Conservation (phyloP, 2,329 filamentous ascomycete genomes). For the Bipolaris bicolor region DNA sequence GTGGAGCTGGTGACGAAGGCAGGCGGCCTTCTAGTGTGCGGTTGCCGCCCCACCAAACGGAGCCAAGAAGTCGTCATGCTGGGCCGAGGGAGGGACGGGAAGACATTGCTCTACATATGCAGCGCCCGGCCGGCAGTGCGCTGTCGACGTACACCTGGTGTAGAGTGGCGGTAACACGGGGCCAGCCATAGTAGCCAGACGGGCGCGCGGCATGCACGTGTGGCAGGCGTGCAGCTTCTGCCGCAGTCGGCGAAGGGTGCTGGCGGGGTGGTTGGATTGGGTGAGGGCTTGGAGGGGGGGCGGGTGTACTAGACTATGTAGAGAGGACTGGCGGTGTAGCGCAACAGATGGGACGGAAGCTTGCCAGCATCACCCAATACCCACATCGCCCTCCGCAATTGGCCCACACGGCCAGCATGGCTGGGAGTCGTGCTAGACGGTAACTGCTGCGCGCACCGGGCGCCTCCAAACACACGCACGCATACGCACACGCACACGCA, state of each 20-base stretch:
- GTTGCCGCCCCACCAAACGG: constrained; percentile 14
- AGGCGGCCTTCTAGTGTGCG: neutral
- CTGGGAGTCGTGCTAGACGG: constrained; percentile 25
- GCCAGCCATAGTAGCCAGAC: constrained; percentile 16
- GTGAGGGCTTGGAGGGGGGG: neutral
- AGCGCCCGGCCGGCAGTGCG: constrained; percentile 31
- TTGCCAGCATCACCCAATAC: constrained; percentile 16
- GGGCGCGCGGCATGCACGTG: constrained; percentile 28
- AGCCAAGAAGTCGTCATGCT: constrained; percentile 5
- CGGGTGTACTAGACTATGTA: neutral
- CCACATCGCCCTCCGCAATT: constrained; percentile 19
- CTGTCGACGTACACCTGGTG: constrained; percentile 24
- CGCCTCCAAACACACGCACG: constrained; percentile 15
- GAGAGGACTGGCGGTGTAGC: constrained; percentile 40
- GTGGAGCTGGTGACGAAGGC: constrained; percentile 13
- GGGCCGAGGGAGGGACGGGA: neutral
- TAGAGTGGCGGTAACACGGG: constrained; percentile 4
- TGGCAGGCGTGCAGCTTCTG: constrained; percentile 25
- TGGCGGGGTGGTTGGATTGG: constrained; percentile 15
- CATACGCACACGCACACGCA: neutral
- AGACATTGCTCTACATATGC: constrained; percentile 6
- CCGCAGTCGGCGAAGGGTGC: constrained; percentile 28
- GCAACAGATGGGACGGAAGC: constrained; percentile 8
- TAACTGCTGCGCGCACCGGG: constrained; percentile 15
- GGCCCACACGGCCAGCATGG: constrained; percentile 22